Evolutionary conservation across 345 rosid genomes (phyloP).

Genomic region (Sonneratia caseolaris): DNA sequence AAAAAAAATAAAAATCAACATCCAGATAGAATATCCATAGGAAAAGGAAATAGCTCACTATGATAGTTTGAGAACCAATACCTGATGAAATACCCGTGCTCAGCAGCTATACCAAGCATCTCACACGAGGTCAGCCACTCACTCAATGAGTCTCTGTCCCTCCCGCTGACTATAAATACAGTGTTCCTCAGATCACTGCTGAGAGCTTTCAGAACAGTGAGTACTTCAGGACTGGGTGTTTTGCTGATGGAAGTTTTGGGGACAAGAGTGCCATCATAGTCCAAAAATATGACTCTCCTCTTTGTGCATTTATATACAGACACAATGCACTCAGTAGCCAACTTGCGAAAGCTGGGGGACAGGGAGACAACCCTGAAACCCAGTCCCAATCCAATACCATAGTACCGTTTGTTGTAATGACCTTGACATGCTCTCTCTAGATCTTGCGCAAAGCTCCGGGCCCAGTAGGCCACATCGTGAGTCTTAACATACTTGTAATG

Average conservation of each 20-base stretch:
- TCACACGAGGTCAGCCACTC: constrained; percentile 67
- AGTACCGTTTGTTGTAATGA: constrained; percentile 63
- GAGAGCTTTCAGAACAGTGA: constrained; percentile 41
- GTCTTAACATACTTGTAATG: constrained; percentile 65
- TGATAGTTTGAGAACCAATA: constrained; percentile 10
- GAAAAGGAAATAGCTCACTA: neutral
- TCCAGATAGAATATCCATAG: neutral
- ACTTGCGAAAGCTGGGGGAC: constrained; percentile 62
- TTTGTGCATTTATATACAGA: constrained; percentile 44
- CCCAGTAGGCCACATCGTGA: constrained; percentile 73
- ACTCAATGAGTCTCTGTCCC: constrained; percentile 50
- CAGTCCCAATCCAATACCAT: constrained; percentile 70
- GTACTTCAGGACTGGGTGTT: constrained; percentile 50
- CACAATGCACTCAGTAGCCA: constrained; percentile 47
- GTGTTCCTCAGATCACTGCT: constrained; percentile 60
- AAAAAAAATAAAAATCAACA: neutral
- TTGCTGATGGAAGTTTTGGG: constrained; percentile 49
- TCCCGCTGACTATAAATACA: constrained; percentile 64
- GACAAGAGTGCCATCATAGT: constrained; percentile 68
- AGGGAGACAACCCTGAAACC: constrained; percentile 64
- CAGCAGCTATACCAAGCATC: constrained; percentile 74
- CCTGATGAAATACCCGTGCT: constrained; percentile 71
- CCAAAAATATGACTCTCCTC: constrained; percentile 68
- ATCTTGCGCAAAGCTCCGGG: constrained; percentile 60
- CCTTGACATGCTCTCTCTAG: constrained; percentile 60